Conservation (phyloP, 345 rosid genomes). For the Syzygium oleosum region DNA sequence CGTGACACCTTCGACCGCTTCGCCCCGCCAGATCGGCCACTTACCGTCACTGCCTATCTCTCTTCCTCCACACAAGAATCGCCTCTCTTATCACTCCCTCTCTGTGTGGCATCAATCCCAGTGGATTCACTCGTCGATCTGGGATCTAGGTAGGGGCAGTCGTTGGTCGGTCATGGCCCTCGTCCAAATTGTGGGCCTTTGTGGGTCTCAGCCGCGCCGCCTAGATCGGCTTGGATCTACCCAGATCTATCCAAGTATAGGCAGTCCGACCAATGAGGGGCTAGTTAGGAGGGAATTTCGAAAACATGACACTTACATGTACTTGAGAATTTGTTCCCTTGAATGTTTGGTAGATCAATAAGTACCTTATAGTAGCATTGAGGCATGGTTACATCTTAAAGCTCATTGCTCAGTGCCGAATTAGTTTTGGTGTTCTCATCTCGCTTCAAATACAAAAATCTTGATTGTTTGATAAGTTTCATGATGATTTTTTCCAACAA, state of each 20-base stretch:
- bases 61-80: neutral
- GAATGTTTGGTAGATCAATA: neutral
- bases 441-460: neutral
- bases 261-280: neutral
- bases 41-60: neutral
- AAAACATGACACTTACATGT: neutral
- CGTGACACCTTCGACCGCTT: neutral
- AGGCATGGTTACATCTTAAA: neutral
- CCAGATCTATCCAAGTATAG: neutral
- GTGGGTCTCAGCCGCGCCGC: rapidly evolving
- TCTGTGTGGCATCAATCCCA: neutral
- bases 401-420: neutral
- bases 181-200: neutral
- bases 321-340: neutral
- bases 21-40: neutral
- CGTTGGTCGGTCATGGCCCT: neutral
- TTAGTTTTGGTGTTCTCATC: neutral
- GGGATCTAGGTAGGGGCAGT: neutral
- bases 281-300: neutral
- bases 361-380: neutral
- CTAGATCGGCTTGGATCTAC: neutral
- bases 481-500: neutral
- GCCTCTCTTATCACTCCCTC: neutral
- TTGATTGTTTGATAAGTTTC: neutral
- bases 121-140: neutral